Evolutionary conservation across 2,329 filamentous ascomycete species (phyloP).

Genomic region (Endothia cerciana): DNA sequence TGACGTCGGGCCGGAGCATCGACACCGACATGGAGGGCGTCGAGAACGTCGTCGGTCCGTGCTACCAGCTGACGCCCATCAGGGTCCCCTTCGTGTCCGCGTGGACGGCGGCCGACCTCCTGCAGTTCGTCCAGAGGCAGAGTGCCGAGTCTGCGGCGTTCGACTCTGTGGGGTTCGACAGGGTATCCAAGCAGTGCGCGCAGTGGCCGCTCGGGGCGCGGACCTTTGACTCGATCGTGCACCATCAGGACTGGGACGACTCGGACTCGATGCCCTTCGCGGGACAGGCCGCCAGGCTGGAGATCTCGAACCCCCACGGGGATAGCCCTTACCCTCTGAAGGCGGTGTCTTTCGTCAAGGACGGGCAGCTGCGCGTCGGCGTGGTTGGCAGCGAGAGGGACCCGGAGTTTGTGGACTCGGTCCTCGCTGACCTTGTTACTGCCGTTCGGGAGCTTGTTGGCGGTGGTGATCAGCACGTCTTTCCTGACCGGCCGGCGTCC

Average conservation of each 20-base stretch:
- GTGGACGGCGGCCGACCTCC: conserved; percentile 40
- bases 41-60: conserved; percentile 48
- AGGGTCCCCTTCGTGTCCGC: conserved; percentile 42
- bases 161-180: conserved; percentile 41
- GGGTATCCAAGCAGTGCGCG: conserved; percentile 41
- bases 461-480: not conserved
- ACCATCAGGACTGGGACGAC: conserved; percentile 45
- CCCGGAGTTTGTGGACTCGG: conserved; percentile 39
- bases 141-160: conserved; percentile 36
- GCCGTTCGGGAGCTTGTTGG: conserved; percentile 28
- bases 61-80: conserved; percentile 49
- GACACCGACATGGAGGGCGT: conserved; percentile 37
- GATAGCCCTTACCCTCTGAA: conserved; percentile 48
- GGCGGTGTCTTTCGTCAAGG: conserved; percentile 48
- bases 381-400: conserved; percentile 49
- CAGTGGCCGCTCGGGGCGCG: conserved; percentile 34
- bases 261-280: conserved; percentile 49
- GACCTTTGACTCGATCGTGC: conserved; percentile 41
- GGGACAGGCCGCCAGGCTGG: conserved; percentile 35
- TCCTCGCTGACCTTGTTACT: conserved; percentile 38
- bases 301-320: conserved; percentile 42
- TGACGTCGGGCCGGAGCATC: conserved; percentile 47
- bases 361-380: conserved; percentile 45
- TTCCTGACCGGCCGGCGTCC: not conserved
- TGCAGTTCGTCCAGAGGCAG: conserved; percentile 40